Evolutionary conservation across 1,284 basidiomycete genomes (phyloP).

Genomic region (Agroathelia rolfsii): DNA sequence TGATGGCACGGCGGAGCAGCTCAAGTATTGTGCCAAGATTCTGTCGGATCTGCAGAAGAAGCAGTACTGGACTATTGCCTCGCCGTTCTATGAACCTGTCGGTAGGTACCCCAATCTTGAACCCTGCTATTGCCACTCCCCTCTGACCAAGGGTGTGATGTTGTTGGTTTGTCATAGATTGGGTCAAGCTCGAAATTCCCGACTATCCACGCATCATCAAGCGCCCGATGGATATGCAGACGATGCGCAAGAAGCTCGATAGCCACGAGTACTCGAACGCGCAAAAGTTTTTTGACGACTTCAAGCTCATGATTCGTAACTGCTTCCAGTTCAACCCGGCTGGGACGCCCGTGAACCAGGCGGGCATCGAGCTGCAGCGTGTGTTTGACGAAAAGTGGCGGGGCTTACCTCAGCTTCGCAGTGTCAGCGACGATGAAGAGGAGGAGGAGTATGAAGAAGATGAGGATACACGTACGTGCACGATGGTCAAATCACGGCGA

Average conservation of each 20-base stretch:
- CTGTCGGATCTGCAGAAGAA: conserved; percentile 75
- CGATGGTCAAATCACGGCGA: no score
- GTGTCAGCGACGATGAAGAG: conserved; percentile 41
- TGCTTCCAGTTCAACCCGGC: conserved; percentile 89
- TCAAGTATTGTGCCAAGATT: conserved; percentile 75
- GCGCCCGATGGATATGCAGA: conserved; percentile 90
- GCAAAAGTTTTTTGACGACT: conserved; percentile 79
- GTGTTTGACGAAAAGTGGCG: conserved; percentile 91
- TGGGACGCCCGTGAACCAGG: conserved; percentile 78
- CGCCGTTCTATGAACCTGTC: conserved; percentile 90
- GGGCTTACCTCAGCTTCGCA: conserved; percentile 57
- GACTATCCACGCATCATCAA: conserved; percentile 84
- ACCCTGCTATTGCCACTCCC: conserved; percentile 1
- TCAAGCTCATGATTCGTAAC: conserved; percentile 90
- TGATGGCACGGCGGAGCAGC: conserved; percentile 72
- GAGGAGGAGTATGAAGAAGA: conserved; percentile 37
- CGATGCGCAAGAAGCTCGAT: conserved; percentile 80
- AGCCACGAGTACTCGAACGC: conserved; percentile 66
- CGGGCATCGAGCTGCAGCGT: conserved; percentile 72
- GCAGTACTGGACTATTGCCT: conserved; percentile 64
- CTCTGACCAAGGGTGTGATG: no score
- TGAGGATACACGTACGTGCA: conserved; percentile 29
- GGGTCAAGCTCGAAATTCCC: conserved; percentile 73
- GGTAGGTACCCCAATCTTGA: conserved; percentile 39
- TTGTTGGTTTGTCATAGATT: conserved; percentile 36